Base-by-base conservation (phyloP, 768 basidiomycete species). In the Podaxis pistillaris region DNA sequence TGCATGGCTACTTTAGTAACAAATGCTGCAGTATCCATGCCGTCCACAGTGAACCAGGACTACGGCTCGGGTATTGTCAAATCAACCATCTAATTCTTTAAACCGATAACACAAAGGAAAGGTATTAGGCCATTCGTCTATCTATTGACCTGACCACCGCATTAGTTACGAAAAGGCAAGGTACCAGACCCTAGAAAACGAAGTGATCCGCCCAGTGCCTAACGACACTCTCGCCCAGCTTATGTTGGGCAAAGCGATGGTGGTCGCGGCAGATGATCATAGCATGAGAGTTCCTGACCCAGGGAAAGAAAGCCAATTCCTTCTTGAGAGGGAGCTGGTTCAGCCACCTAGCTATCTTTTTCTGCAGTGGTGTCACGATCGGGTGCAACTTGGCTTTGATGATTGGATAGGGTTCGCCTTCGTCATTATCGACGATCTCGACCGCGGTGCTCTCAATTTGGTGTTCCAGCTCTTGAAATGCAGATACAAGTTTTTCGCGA, bases 301-400 rank as follows among this genome's bases (percentile, higher is more conserved):
- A 74, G 19, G 78, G 74, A 66, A 93, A 86, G 69, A 84, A 91
- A 19, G 83, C 89, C 19, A 83, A 71, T 66, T 90, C 83, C 74
- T 93, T 94, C 76, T 85, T 81, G 52, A 94, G 69, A 0, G 90
- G 89, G 11, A 94, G 80, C 47, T 76, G 77, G 72, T 93, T 93
- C 41, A 94, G 76, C 71, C 78, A 81, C 5, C 73, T 74, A 4
- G 83, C 83, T 37, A 89, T 86, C 62, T 75, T 77, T 15, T 73
- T 79, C 69, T 94, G 92, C 11, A 79, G 69, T 1, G 83, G 76
- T 17, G 82, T 83, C 26, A 93, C 75, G 30, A 82, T 72, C 24
- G 81, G 82, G 60, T 81, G 80, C 41, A 71, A 74, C 22, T 69
- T 40, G 24, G 59, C 66, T 19, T 68, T 67, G 8, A 66, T 60